Conservation (phyloP, 73 alveolate genomes). For the Paraurostyla sp. region DNA sequence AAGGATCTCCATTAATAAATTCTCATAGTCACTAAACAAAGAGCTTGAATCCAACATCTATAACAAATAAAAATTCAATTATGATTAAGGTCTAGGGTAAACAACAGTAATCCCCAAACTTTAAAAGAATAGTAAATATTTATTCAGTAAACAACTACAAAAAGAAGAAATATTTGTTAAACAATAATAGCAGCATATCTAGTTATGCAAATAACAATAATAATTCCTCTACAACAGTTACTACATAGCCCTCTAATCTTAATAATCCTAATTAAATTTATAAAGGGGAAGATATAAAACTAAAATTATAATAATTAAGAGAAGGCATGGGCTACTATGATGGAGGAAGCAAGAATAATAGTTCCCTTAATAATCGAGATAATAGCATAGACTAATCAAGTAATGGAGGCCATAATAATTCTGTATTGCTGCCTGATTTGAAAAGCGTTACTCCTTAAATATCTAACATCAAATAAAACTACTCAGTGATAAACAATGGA, state of each 20-base stretch:
- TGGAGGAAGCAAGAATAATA: background rate
- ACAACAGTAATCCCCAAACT: constrained; percentile 23
- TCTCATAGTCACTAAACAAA: background rate
- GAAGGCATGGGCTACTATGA: constrained; percentile 40
- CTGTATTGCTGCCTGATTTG: background rate
- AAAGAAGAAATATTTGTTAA: background rate
- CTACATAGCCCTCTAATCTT: too few species aligned
- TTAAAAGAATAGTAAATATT: constrained; percentile 32
- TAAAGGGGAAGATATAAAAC: constrained; percentile 29
- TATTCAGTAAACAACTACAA: constrained; percentile 39
- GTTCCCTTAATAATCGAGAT: background rate
- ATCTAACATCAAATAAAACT: background rate
- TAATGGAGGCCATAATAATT: background rate
- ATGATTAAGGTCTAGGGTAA: background rate
- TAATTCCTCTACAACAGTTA: too few species aligned
- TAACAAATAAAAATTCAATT: background rate
- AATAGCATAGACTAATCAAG: background rate
- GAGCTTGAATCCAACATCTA: constrained; percentile 1
- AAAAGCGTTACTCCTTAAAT: constrained; percentile 2
- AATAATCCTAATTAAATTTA: background rate
- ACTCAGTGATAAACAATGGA: constrained; percentile 4
- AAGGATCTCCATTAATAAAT: constrained; percentile 30
- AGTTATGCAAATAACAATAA: background rate
- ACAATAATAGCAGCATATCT: background rate
- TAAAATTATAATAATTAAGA: background rate